Conservation (phyloP, 176 grass and related monocot genomes). For the Zea mays region DNA sequence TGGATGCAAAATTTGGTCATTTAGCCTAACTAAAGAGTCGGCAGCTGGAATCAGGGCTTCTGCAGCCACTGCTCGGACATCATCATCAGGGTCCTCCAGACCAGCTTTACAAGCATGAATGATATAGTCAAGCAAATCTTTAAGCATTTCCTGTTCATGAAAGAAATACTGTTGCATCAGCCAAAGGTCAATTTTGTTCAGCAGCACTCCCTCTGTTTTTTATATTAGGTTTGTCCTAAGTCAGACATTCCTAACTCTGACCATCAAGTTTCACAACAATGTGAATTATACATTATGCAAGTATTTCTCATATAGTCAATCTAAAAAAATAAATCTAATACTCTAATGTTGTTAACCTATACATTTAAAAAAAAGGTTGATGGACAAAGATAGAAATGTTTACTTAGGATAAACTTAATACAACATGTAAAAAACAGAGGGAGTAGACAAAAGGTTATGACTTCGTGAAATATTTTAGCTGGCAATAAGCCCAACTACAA, state of each 20-base stretch:
- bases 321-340: not conserved
- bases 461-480: slow-evolving; percentile 2
- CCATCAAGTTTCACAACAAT: not conserved
- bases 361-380: not conserved
- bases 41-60: slow-evolving; percentile 94
- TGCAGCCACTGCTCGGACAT: slow-evolving; percentile 96
- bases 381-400: not conserved
- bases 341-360: not conserved
- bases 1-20: slow-evolving; percentile 78
- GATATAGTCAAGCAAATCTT: slow-evolving; percentile 73
- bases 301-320: not conserved
- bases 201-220: not conserved
- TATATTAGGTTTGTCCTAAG: not conserved
- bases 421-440: not conserved
- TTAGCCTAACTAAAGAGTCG: slow-evolving; percentile 74
- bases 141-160: slow-evolving; percentile 80
- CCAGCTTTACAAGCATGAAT: slow-evolving; percentile 96
- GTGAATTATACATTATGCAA: not conserved
- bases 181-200: slow-evolving; percentile 17
- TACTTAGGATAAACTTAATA: not conserved
- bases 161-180: slow-evolving; percentile 32
- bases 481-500: not conserved
- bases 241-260: not conserved
- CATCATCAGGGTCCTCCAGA: slow-evolving; percentile 94
- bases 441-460: not conserved